These are phyloP conservation scores for Mariannaea elegans DNA, from an alignment of 2,329 filamentous ascomycete genomes.

Conservation along the genomic window DNA sequence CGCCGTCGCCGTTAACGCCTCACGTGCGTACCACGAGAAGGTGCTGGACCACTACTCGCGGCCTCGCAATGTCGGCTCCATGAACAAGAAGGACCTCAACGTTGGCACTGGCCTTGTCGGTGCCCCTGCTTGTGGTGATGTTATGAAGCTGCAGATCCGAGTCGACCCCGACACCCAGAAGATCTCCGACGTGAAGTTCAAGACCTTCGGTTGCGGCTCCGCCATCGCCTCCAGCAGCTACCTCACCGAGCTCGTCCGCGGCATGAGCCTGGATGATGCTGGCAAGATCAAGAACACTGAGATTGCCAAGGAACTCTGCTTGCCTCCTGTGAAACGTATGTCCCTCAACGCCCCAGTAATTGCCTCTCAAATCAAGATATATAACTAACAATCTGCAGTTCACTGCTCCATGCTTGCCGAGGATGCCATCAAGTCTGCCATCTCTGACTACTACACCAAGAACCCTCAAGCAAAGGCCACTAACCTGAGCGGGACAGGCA, in stretches of 20 bases:
- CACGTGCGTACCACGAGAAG: slow-evolving; percentile 63
- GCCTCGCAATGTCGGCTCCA: slow-evolving; percentile 64
- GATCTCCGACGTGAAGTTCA: slow-evolving; percentile 96
- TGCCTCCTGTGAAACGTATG: slow-evolving; percentile 87
- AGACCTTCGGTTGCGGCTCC: slow-evolving; percentile 94
- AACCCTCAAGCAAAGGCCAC: slow-evolving; percentile 79
- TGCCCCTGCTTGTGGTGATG: slow-evolving; percentile 87
- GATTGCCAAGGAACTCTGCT: slow-evolving; percentile 94
- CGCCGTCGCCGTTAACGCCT: slow-evolving; percentile 50
- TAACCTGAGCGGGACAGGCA: slow-evolving; percentile 78
- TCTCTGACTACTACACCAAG: slow-evolving; percentile 90
- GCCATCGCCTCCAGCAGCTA: slow-evolving; percentile 97
- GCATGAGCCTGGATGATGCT: slow-evolving; percentile 95
- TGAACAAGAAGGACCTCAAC: slow-evolving; percentile 78
- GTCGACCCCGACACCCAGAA: slow-evolving; percentile 89
- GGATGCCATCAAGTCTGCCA: slow-evolving; percentile 90
- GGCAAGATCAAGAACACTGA: slow-evolving; percentile 94
- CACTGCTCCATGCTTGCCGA: slow-evolving; percentile 94
- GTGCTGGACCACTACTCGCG: slow-evolving; percentile 62
- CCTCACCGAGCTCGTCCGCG: slow-evolving; percentile 90
- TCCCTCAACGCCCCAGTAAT: slow-evolving; percentile 35
- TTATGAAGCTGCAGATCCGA: slow-evolving; percentile 84
- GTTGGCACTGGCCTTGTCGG: slow-evolving; percentile 93
- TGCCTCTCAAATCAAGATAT: slow-evolving; percentile 20
- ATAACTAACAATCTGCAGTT: slow-evolving; percentile 60